Evolutionary conservation across 129 eudicot genomes (phyloP).

Genomic region (Pulicaria dysenterica): DNA sequence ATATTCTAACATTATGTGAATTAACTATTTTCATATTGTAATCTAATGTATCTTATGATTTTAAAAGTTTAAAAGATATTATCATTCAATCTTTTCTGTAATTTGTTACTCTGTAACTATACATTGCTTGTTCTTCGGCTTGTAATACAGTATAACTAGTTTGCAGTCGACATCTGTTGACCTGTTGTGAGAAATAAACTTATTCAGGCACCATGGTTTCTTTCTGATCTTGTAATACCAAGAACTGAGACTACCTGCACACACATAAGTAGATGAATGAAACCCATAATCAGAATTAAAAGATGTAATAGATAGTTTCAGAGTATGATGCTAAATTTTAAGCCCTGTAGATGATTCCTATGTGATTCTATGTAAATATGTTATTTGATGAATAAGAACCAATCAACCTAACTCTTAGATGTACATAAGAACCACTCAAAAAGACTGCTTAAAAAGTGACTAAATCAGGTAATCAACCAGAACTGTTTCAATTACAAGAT

Average conservation of each 20-base stretch:
- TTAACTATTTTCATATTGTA: constrained; percentile 22
- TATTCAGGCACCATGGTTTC: neutral
- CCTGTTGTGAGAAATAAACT: neutral
- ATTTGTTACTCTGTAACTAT: neutral
- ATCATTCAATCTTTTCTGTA: constrained; percentile 7
- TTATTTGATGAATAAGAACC: neutral
- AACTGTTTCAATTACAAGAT: constrained; percentile 1
- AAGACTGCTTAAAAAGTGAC: neutral
- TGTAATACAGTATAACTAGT: neutral
- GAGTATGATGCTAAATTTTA: neutral
- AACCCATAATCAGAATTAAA: constrained; percentile 23
- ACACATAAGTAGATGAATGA: constrained; percentile 17
- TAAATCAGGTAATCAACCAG: neutral
- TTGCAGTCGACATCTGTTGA: constrained; percentile 2
- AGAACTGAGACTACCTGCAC: constrained; percentile 35
- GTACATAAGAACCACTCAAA: neutral
- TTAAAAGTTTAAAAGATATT: constrained; percentile 13
- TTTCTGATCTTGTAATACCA: constrained; percentile 2
- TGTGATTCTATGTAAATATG: neutral
- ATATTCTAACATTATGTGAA: constrained; percentile 30
- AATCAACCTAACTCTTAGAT: neutral
- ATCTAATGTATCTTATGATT: constrained; percentile 28
- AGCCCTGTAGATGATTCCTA: neutral
- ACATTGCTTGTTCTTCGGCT: constrained; percentile 21
- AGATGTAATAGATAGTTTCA: constrained; percentile 1